A percentile compares a stretch with the other conserved stretches of the same genome.
Conservation (phyloP, 148 eudicot species). For the Spergularia bocconei region DNA sequence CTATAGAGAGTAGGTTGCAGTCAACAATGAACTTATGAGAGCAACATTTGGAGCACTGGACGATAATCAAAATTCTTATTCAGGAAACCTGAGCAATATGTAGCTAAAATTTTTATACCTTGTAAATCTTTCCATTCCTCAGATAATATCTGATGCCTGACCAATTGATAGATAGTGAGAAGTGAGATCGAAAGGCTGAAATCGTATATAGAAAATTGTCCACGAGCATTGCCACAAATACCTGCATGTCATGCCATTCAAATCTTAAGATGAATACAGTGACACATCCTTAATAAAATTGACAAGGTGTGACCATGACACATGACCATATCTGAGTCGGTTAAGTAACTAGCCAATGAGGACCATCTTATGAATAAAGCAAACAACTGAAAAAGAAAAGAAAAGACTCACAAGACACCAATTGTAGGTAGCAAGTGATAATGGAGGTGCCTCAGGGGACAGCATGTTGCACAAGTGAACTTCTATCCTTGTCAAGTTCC, state of each 20-base stretch:
- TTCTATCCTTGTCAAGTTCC: slow-evolving; percentile 94
- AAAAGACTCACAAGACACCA: slow-evolving; percentile 84
- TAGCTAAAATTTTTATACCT: slow-evolving; percentile 37
- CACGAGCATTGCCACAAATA: slow-evolving; percentile 88
- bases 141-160: slow-evolving; percentile 92
- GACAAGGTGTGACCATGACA: neutral
- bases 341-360: neutral
- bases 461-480: slow-evolving; percentile 85
- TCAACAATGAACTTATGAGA: too few relatives aligned
- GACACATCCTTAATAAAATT: neutral
- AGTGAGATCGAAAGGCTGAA: slow-evolving; percentile 79
- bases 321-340: neutral
- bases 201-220: slow-evolving; percentile 90
- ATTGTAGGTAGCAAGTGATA: slow-evolving; percentile 88
- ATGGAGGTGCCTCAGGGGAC: slow-evolving; percentile 84
- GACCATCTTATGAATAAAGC: neutral
- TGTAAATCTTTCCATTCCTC: slow-evolving; percentile 78
- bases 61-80: too few relatives aligned
- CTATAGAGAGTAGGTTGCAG: too few relatives aligned
- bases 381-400: slow-evolving; percentile 9
- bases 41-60: too few relatives aligned
- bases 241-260: slow-evolving; percentile 47
- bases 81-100: neutral
- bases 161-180: slow-evolving; percentile 87
- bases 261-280: neutral